phyloP scores from a whole-genome alignment of 441 rosid species.

The Bruguiera hainesii region DNA sequence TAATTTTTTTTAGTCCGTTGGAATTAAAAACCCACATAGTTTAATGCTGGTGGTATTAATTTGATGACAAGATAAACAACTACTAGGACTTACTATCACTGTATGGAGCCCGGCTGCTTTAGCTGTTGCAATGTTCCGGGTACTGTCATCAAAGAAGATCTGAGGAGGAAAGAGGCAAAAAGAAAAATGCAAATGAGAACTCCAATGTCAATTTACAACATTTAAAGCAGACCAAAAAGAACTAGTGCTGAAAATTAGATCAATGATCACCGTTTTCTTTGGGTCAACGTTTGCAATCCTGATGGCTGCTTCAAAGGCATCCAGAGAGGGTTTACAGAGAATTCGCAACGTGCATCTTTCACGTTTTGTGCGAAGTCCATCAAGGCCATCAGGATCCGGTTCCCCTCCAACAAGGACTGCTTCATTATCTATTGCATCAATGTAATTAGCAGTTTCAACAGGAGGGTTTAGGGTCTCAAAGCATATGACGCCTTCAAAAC shows the following conservation, averaged over 20 bases:
- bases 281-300: slow-evolving; percentile 71
- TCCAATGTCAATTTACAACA: neutral
- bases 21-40: too few species aligned
- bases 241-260: neutral
- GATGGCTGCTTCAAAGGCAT: slow-evolving; percentile 66
- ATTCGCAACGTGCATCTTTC: slow-evolving; percentile 39
- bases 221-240: neutral
- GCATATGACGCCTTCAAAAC: slow-evolving; percentile 87
- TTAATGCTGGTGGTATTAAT: too few species aligned
- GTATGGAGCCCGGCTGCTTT: slow-evolving; percentile 76
- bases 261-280: slow-evolving; percentile 58
- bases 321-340: slow-evolving; percentile 72
- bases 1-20: too few species aligned
- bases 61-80: too few species aligned
- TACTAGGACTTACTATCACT: slow-evolving; percentile 48
- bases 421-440: slow-evolving; percentile 27
- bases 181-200: neutral
- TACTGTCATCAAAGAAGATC: slow-evolving; percentile 92
- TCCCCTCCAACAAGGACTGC: slow-evolving; percentile 18
- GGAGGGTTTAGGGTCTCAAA: slow-evolving; percentile 81
- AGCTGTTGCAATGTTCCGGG: slow-evolving; percentile 74
- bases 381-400: neutral
- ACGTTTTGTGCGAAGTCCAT: slow-evolving; percentile 12
- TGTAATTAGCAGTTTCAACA: slow-evolving; percentile 4
- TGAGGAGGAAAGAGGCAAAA: slow-evolving; percentile 20